Evolutionary conservation across 805 yeast species (phyloP).

Genomic region (Candida stauntonica): DNA sequence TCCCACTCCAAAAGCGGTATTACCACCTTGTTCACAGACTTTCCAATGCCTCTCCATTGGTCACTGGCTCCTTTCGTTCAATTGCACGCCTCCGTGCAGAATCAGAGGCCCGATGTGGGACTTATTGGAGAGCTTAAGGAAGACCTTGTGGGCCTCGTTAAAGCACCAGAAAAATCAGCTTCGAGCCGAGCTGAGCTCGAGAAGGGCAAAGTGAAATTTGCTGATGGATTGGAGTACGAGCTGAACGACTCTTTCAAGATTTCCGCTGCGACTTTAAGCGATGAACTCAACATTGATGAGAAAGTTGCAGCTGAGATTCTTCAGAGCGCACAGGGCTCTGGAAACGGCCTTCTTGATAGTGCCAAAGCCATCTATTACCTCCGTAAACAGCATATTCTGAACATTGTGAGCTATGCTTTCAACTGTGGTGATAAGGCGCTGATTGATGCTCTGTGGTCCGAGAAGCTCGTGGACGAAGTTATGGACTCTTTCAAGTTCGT

Average conservation of each 20-base stretch:
- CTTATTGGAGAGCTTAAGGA: constrained; percentile 30
- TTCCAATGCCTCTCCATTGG: constrained; percentile 25
- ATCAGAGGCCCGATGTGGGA: constrained; percentile 11
- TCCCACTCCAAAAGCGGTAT: no score
- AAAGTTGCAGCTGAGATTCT: constrained; percentile 67
- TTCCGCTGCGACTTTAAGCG: constrained; percentile 53
- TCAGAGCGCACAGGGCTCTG: constrained; percentile 41
- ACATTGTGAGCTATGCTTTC: constrained; percentile 46
- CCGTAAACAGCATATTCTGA: constrained; percentile 70
- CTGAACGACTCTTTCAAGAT: constrained; percentile 64
- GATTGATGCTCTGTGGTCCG: constrained; percentile 20
- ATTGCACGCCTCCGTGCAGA: constrained; percentile 18
- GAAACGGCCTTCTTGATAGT: constrained; percentile 47
- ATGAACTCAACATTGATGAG: constrained; percentile 74
- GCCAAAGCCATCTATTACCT: constrained; percentile 67
- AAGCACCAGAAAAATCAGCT: constrained; percentile 41
- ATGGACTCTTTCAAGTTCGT: constrained; percentile 53
- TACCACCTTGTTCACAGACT: no score
- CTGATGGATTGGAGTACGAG: constrained; percentile 49
- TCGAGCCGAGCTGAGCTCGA: constrained; percentile 44
- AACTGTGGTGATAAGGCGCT: constrained; percentile 27
- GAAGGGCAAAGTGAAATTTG: constrained; percentile 41
- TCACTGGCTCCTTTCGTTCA: constrained; percentile 17
- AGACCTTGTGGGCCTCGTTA: constrained; percentile 43
- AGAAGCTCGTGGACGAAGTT: constrained; percentile 36